Evolutionary conservation across 2,329 filamentous ascomycete species (phyloP).

Genomic region (Westerdykella aurantiaca): DNA sequence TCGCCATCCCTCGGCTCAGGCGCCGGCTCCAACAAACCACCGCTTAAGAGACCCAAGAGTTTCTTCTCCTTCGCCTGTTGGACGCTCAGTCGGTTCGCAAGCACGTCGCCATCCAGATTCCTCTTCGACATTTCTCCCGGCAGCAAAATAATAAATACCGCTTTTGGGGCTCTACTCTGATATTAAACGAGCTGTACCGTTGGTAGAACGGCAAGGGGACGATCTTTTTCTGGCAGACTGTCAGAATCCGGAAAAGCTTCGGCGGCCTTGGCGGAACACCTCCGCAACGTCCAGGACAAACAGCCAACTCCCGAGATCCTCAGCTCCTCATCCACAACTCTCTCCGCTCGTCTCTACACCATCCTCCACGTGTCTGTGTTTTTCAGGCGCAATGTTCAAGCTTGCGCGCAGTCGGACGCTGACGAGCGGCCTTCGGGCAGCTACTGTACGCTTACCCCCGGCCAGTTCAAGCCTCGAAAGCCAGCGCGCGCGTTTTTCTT

Average conservation of each 20-base stretch:
- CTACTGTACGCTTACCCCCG: conserved; percentile 55
- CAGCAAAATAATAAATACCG: conserved; percentile 2
- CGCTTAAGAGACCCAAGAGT: conserved; percentile 53
- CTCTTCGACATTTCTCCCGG: conserved; percentile 26
- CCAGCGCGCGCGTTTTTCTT: conserved; percentile 13
- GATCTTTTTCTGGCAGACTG: conserved; percentile 16
- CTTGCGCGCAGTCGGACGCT: conserved; percentile 70
- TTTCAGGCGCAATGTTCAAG: conserved; percentile 68
- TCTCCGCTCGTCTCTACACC: conserved; percentile 4
- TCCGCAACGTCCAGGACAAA: conserved; percentile 23
- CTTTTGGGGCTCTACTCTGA: conserved; percentile 8
- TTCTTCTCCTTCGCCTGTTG: conserved; percentile 50
- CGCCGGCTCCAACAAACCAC: conserved; percentile 35
- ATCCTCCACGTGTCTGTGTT: conserved; percentile 20
- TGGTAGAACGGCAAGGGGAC: conserved; percentile 12
- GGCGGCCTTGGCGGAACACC: conserved; percentile 23
- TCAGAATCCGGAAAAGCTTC: conserved; percentile 23
- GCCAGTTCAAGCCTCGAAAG: conserved; percentile 28
- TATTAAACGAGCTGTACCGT: conserved; percentile 8
- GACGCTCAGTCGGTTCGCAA: conserved; percentile 51
- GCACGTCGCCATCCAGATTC: conserved; percentile 46
- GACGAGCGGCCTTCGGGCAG: conserved; percentile 71
- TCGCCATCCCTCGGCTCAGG: conserved; percentile 36
- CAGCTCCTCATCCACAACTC: conserved; percentile 19
- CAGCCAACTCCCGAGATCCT: conserved; percentile 17